These are phyloP conservation scores for Volvox reticuliferus DNA, from an alignment of 139 green algal species.

Conservation along the genomic window DNA sequence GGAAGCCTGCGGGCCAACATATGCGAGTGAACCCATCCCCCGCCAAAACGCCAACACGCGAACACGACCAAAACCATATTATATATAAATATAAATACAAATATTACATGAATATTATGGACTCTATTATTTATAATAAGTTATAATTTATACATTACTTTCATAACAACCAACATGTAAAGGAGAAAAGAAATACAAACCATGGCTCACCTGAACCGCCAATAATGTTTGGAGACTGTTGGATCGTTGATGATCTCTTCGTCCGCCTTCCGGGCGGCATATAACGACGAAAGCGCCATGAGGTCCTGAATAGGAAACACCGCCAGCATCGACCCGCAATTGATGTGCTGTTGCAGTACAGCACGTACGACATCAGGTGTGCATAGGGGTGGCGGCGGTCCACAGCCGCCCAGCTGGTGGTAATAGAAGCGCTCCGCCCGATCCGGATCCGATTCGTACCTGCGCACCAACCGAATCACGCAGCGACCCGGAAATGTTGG, in stretches of 20 bases:
- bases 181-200: background rate
- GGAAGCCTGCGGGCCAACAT: too few relatives aligned
- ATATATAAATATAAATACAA: background rate
- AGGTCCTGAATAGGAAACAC: conserved; percentile 93
- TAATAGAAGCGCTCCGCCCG: conserved; percentile 85
- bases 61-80: background rate
- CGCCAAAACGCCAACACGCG: too few relatives aligned
- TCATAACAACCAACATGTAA: background rate
- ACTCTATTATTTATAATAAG: background rate
- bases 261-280: conserved; percentile 65
- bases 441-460: conserved; percentile 87
- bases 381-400: conserved; percentile 67
- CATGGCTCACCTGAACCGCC: conserved; percentile 72
- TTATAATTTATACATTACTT: background rate
- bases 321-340: conserved; percentile 79
- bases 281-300: conserved; percentile 58
- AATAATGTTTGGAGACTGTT: conserved; percentile 95
- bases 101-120: background rate
- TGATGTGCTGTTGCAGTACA: conserved; percentile 91
- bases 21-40: background rate
- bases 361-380: conserved; percentile 83
- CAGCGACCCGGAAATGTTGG: background rate
- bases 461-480: conserved; percentile 42
- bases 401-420: conserved; percentile 57
- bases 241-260: conserved; percentile 98